Base-by-base conservation (phyloP, 2,329 filamentous ascomycete species). In the Monilinia polystroma region DNA sequence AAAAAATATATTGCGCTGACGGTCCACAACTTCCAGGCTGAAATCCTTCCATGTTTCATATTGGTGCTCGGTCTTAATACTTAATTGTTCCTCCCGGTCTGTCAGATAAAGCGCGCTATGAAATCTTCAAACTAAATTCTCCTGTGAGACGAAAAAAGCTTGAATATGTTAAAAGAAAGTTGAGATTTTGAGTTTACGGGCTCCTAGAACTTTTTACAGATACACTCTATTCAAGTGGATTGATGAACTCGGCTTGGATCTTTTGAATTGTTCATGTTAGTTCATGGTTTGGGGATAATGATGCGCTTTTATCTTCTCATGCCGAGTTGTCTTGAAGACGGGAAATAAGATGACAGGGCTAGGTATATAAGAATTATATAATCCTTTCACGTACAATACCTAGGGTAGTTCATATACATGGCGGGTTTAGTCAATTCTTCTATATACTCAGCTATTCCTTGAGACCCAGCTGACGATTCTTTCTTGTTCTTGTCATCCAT, bases 381-480 rank as follows among this genome's bases (percentile, higher is more conserved):
- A 59, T 47, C 43, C 56, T 45, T 29, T 47, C 41, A 59, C 26
- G 41, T 59, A 59, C 41, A 47, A 47, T 59, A n/a, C 41, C 56
- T 29, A 47, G 26, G 41, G 45, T 59, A 43, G 23, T 59, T 45
- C 32, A n/a, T 32, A 14, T 45, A 32, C 56, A 47, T 16, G 56
- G 56, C 16, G 6, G 43, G 26, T 45, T 47, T 16, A 23, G 56
- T 58, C 41, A 23, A 45, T 26, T 47, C 41, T 41, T 58, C 45
- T 35, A 11, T 58, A 26, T 18, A 57, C 38, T 45, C 38, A 45
- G 55, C 55, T 32, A 11, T 32, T 59, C 18, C 56, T 47, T 47
- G 56, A 47, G 56, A 47, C 11, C 26, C 18, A 26, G 41, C n/a
- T 32, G 41, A 47, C 16, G 2, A 11, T 59, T 47, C 29, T 45